A percentile compares a stretch with the other conserved stretches of the same genome.
Conservation (phyloP, 352 stramenopile genomes). For the Albugo laibachii region DNA sequence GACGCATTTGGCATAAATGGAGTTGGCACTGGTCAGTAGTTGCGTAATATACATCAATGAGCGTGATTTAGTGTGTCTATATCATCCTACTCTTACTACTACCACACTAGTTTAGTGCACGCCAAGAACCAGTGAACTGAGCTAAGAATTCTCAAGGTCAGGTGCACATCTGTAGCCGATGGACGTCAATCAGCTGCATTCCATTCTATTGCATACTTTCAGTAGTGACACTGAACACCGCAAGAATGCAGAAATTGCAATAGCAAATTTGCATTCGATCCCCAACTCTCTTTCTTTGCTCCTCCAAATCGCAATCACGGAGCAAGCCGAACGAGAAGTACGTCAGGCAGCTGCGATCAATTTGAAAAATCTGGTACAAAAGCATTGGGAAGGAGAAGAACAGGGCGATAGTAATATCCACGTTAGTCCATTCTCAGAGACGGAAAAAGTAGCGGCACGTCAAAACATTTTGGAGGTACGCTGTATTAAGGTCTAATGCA, state of each 20-base stretch:
- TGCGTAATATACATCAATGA: no score
- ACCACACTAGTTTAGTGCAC: no score
- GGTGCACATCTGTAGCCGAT: constrained; percentile 13
- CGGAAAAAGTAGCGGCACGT: constrained; percentile 39
- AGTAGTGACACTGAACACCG: constrained; percentile 49
- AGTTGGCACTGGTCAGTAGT: no score
- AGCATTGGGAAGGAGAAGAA: constrained; percentile 81
- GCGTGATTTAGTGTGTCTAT: no score
- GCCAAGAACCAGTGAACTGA: no score
- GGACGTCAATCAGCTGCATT: constrained; percentile 77
- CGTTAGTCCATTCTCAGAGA: constrained; percentile 26
- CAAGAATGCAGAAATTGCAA: constrained; percentile 51
- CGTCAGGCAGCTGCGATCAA: constrained; percentile 86
- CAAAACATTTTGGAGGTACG: constrained; percentile 49
- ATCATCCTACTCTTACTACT: no score
- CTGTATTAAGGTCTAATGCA: no score
- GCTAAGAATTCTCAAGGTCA: no score
- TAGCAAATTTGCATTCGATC: constrained; percentile 55
- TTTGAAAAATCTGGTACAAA: constrained; percentile 91
- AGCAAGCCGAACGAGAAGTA: constrained; percentile 56
- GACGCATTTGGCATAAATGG: constrained; percentile 6
- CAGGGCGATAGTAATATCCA: constrained; percentile 58
- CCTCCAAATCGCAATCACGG: constrained; percentile 58
- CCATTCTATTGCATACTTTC: constrained; percentile 77
- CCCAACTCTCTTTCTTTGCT: constrained; percentile 58